These are phyloP conservation scores for Oryza nivara DNA, from an alignment of 176 grass and related monocot species.

Conservation along the genomic window DNA sequence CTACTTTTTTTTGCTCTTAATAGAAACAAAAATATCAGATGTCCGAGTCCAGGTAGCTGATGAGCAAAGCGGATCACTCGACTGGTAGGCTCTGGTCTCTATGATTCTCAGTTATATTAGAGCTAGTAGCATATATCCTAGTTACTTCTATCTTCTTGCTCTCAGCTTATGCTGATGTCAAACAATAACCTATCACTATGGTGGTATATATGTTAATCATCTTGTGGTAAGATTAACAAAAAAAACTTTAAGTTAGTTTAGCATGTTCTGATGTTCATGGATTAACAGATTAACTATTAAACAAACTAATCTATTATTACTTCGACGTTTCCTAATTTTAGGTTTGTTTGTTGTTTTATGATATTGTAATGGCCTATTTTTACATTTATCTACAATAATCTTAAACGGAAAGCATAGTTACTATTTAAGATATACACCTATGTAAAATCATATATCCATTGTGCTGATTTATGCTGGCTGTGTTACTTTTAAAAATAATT, in stretches of 20 bases:
- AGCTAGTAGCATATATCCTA: constrained; percentile 29
- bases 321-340: neutral
- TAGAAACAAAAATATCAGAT: constrained; percentile 74
- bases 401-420: constrained; percentile 23
- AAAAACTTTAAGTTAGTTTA: constrained; percentile 24
- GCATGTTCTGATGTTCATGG: neutral
- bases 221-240: neutral
- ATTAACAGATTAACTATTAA: neutral
- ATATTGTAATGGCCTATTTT: constrained; percentile 7
- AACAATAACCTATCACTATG: neutral
- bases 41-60: constrained; percentile 72
- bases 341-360: neutral
- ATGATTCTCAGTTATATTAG: constrained; percentile 29
- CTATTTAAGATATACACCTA: constrained; percentile 1
- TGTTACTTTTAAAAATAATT: neutral
- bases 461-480: neutral
- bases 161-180: neutral
- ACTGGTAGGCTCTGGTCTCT: constrained; percentile 65
- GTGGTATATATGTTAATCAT: constrained; percentile 6
- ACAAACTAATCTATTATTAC: constrained; percentile 7
- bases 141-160: constrained; percentile 3
- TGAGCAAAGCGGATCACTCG: constrained; percentile 51
- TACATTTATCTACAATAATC: constrained; percentile 25
- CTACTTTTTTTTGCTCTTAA: constrained; percentile 22
- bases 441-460: constrained; percentile 5